These are phyloP conservation scores for Colletotrichum sojae DNA, from an alignment of 2,329 filamentous ascomycete genomes.

Conservation along the genomic window DNA sequence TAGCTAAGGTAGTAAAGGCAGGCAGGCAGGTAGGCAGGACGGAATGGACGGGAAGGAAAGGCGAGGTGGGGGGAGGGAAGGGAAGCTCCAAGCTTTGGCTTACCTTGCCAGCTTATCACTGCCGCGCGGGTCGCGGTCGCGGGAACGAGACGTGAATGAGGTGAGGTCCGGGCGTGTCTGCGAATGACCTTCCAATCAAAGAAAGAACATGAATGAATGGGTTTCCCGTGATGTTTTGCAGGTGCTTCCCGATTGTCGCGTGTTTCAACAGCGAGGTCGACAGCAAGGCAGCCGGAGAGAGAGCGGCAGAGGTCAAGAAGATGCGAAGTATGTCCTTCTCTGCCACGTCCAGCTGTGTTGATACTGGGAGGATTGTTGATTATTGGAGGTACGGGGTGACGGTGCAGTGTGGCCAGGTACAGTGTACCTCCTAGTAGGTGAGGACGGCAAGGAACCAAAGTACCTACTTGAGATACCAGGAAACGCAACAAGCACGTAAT, in stretches of 20 bases:
- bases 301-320: not conserved
- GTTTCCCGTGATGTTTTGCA: not conserved
- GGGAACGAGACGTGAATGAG: constrained; percentile 1
- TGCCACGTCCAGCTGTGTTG: too few relatives aligned
- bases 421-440: not conserved
- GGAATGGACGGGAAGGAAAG: not conserved
- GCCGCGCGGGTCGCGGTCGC: not conserved
- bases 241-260: not conserved
- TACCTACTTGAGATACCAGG: not conserved
- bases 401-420: constrained; percentile 16
- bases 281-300: not conserved
- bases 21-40: too few relatives aligned
- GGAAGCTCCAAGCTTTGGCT: constrained; percentile 20
- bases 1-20: not conserved
- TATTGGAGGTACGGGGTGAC: constrained; percentile 28
- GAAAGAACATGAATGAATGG: not conserved
- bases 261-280: not conserved
- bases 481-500: too few relatives aligned
- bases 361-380: too few relatives aligned
- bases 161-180: constrained; percentile 1
- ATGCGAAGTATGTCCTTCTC: too few relatives aligned
- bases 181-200: constrained; percentile 2
- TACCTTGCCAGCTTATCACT: constrained; percentile 21
- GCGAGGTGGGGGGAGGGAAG: not conserved
- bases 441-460: not conserved